Evolutionary conservation across 371 early-diverging fungal genomes (phyloP), one percentile per base, ranked within the genome.

Genomic region (Rhizopus delemar): DNA sequence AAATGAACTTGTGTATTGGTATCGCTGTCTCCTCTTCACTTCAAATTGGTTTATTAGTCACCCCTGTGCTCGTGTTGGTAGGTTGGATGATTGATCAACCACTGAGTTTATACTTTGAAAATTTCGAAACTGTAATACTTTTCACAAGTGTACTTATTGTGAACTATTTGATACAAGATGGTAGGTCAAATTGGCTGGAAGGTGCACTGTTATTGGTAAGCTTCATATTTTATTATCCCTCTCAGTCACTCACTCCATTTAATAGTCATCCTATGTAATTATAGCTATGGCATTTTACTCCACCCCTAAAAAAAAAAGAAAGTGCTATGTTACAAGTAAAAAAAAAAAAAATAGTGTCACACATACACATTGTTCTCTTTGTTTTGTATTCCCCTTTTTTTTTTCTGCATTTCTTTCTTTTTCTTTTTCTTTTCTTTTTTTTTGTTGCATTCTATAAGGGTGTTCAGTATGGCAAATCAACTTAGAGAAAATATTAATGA

Each of bases 21-120:
- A 89, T 96, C 58, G 94, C 96, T 16, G 71, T 95, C 11, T 95
- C 95, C 1, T 92, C 92, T 5, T 89, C 89, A 33, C 87, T 93
- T 72, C 95, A 96, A 73, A 93, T 96, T 57, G 91, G 93, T 3
- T 78, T 96, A 41, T 85, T 95, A 41, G 93, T 94, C 11, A 89
- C 91, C 9, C 97, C 96, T 4, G 66, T 94, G 16, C 71, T 91
- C 49, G 94, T 94, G 41, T 80, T 96, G 53, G 69, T 89, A 9
- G 95, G 96, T 3, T 97, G 97, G 96, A 80, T 84, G 57, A 90
- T 94, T 55, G 68, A 64, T 46, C 78, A 86, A 60, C 87, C 84
- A 6, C 83, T 95, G 85, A 88, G 87, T 29, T 75, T 97, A 15
- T 86, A 83, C 73, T 96, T 97, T 71, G 82, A 87, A 39, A 71